These are phyloP conservation scores for Backusella luteola DNA, from an alignment of 192 early-diverging fungal genomes.

Conservation along the genomic window DNA sequence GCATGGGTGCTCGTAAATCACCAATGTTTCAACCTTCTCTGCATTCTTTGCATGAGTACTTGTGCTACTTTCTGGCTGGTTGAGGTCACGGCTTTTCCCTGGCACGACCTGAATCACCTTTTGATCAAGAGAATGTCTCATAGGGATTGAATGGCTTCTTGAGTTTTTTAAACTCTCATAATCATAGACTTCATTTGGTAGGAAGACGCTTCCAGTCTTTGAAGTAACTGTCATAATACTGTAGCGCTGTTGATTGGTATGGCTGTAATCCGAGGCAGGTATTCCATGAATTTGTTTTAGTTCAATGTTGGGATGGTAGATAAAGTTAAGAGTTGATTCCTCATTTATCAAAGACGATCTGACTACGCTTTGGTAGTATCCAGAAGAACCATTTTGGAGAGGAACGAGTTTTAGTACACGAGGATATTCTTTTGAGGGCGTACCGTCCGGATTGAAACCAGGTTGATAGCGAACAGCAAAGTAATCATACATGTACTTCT, in stretches of 20 bases:
- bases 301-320: neutral
- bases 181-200: neutral
- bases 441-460: neutral
- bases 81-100: neutral
- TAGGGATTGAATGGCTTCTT: neutral
- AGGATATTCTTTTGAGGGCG: neutral
- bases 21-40: neutral
- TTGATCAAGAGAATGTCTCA: neutral
- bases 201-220: neutral
- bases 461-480: neutral
- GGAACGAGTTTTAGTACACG: neutral
- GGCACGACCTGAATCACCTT: neutral
- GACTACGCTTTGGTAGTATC: neutral
- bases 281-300: neutral
- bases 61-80: neutral
- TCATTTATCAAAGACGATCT: neutral
- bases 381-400: too few relatives aligned
- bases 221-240: neutral
- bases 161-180: neutral
- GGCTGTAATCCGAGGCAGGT: neutral
- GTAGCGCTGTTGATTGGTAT: neutral
- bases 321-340: neutral
- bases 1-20: neutral
- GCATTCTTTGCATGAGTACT: neutral
- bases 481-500: conserved; percentile 13